Conservation (phyloP, 2,329 filamentous ascomycete genomes). For the Xylariales sp. region DNA sequence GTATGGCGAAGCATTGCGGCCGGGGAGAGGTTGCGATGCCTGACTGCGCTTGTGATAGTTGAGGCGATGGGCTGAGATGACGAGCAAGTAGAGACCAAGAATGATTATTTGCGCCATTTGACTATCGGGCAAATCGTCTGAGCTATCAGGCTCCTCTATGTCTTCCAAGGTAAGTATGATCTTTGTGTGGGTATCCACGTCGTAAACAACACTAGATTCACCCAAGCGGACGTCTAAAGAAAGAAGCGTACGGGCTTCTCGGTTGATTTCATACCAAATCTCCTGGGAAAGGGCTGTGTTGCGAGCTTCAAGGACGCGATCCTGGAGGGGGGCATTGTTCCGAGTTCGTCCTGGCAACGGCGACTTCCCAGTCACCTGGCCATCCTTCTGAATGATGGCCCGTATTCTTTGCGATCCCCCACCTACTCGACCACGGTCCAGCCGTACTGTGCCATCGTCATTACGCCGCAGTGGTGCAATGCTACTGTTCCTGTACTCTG, state of each 20-base stretch:
- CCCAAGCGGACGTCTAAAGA: conserved; percentile 65
- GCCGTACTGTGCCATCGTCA: conserved; percentile 66
- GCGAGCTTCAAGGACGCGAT: conserved; percentile 67
- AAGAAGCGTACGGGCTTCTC: conserved; percentile 71
- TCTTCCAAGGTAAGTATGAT: conserved; percentile 65
- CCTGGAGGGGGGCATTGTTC: conserved; percentile 57
- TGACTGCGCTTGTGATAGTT: conserved; percentile 63
- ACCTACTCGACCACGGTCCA: conserved; percentile 59
- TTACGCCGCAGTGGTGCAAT: conserved; percentile 73
- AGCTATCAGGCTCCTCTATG: conserved; percentile 42
- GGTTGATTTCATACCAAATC: conserved; percentile 81
- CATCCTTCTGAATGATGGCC: conserved; percentile 59
- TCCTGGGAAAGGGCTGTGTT: conserved; percentile 82
- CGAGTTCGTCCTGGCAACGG: conserved; percentile 46
- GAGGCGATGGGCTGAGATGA: conserved; percentile 73
- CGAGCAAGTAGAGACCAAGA: conserved; percentile 67
- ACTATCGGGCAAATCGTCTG: conserved; percentile 35
- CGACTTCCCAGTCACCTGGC: conserved; percentile 54
- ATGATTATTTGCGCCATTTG: conserved; percentile 60
- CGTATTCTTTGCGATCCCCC: conserved; percentile 57
- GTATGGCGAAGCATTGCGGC: conserved; percentile 38
- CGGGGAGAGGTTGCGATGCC: conserved; percentile 29
- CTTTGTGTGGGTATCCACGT: conserved; percentile 46
- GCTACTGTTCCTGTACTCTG: conserved; percentile 63
- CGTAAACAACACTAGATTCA: conserved; percentile 52